Evolutionary conservation across 2,329 filamentous ascomycete genomes (phyloP), one percentile per base, ranked within the genome.

Genomic region (Cercospora zeina): DNA sequence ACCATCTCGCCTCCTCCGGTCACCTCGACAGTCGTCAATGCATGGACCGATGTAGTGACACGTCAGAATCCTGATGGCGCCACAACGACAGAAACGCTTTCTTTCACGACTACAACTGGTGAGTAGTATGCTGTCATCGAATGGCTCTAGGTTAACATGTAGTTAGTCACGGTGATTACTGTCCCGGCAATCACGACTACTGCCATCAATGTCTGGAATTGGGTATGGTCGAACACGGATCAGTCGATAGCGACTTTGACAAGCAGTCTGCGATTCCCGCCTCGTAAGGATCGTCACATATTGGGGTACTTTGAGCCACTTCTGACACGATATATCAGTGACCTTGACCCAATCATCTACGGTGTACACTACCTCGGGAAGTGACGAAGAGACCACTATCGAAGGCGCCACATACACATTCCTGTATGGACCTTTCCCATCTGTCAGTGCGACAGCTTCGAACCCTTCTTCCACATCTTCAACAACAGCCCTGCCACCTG

Each of bases 231-330:
- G 3, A 39, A 64, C 45, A 64, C 62, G 33, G 59, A 58, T 31
- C 31, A 58, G 11, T 36, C 45, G 21, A 53, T 58, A 24, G 56
- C 58, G 13, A 31, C 30, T 27, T 37, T 64, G 36, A 61, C 58
- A 53, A 64, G 62, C 58, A 64, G 62, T 39, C 21, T 64, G 14
- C 42, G 54, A n/a, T 59, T 58, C 11, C 62, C 62, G 10, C 62
- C 62, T n/a, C 14, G 47, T 50, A 50, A 50, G 47, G 14, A 19
- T 62, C 11, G 3, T 27, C 24, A 27, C 24, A 27, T 27, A 6
- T 42, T 5, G 9, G 9, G 19, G n/a, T 8, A 21, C 8, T 19
- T 42, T 19, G 16, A 19, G 16, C 16, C n/a, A 42, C 13, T 42
- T 16, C 37, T 42, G 16, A 42, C 37, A 42, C n/a, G 2, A 42